A percentile compares a stretch with the other conserved stretches of the same genome.
phyloP scores from a whole-genome alignment of 164 flowering plant species.

The Dillenia turbinata region DNA sequence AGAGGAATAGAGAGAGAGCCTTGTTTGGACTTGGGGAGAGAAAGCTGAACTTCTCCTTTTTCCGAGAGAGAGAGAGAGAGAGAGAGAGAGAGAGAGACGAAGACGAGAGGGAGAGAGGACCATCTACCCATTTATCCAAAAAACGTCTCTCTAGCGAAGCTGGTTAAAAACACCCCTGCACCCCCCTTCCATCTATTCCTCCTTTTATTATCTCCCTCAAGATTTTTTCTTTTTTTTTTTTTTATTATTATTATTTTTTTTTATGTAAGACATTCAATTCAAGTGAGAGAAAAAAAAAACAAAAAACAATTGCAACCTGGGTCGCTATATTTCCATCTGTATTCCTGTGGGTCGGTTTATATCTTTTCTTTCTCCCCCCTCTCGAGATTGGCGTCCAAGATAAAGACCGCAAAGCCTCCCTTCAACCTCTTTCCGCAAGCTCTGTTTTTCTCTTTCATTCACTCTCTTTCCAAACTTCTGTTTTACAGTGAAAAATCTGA shows the following conservation, averaged over 20 bases:
- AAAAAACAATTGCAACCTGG: neutral
- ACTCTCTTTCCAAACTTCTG: constrained; percentile 8
- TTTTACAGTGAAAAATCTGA: constrained; percentile 21
- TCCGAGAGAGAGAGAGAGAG: neutral
- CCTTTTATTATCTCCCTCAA: too few relatives aligned
- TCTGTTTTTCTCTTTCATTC: neutral
- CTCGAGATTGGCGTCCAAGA: constrained; percentile 36
- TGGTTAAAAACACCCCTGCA: constrained; percentile 2
- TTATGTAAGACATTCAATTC: neutral
- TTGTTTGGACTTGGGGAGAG: too few relatives aligned
- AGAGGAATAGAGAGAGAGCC: neutral
- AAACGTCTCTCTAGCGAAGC: constrained; percentile 7
- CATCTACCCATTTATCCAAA: constrained; percentile 4
- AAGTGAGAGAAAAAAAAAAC: neutral
- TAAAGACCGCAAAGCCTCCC: constrained; percentile 12
- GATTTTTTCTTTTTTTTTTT: neutral
- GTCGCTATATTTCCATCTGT: neutral
- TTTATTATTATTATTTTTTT: neutral
- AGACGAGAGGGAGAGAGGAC: neutral
- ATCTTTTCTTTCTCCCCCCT: constrained; percentile 2
- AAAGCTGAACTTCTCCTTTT: constrained; percentile 16
- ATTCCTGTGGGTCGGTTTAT: constrained; percentile 9
- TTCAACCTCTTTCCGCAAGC: neutral
- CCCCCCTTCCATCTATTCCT: too few relatives aligned
- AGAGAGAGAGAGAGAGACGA: neutral